Evolutionary conservation across 345 rosid genomes (phyloP).

Genomic region (Turritis glabra): DNA sequence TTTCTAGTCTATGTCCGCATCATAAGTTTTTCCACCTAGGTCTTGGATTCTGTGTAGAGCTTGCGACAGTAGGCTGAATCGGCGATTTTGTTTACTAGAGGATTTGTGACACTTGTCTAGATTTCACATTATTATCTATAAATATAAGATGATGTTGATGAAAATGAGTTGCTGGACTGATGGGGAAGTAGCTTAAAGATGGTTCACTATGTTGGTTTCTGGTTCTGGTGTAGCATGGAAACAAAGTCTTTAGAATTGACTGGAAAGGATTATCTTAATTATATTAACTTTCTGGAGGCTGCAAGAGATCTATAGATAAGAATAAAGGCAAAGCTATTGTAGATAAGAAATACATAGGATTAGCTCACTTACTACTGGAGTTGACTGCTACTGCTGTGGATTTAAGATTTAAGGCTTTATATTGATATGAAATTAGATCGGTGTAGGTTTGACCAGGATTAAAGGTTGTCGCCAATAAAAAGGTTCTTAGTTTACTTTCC

Average conservation of each 20-base stretch:
- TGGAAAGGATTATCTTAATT: slow-evolving; percentile 16
- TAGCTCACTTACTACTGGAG: slow-evolving; percentile 2
- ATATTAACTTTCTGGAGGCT: slow-evolving; percentile 15
- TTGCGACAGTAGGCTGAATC: neutral
- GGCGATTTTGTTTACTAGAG: neutral
- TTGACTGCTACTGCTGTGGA: slow-evolving; percentile 13
- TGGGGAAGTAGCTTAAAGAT: slow-evolving; percentile 27
- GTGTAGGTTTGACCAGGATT: slow-evolving; percentile 14
- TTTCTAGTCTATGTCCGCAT: slow-evolving; percentile 3
- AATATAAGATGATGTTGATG: neutral
- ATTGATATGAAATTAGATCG: slow-evolving; percentile 1
- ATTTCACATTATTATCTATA: slow-evolving; percentile 19
- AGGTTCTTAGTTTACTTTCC: slow-evolving; percentile 8
- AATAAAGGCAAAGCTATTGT: slow-evolving; percentile 12
- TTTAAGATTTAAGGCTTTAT: slow-evolving; percentile 8
- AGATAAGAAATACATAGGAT: slow-evolving; percentile 7
- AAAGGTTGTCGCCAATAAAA: neutral
- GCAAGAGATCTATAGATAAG: slow-evolving; percentile 13
- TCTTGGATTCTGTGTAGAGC: slow-evolving; percentile 4
- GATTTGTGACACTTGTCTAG: slow-evolving; percentile 5
- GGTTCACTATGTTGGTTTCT: slow-evolving; percentile 18
- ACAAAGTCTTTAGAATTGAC: slow-evolving; percentile 8
- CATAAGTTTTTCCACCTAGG: neutral
- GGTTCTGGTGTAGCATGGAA: slow-evolving; percentile 16
- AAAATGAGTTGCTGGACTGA: slow-evolving; percentile 17